A percentile compares a stretch with the other conserved stretches of the same genome.
phyloP scores from a whole-genome alignment of 2,329 filamentous ascomycete genomes.

The Lachnellula hyalina region DNA sequence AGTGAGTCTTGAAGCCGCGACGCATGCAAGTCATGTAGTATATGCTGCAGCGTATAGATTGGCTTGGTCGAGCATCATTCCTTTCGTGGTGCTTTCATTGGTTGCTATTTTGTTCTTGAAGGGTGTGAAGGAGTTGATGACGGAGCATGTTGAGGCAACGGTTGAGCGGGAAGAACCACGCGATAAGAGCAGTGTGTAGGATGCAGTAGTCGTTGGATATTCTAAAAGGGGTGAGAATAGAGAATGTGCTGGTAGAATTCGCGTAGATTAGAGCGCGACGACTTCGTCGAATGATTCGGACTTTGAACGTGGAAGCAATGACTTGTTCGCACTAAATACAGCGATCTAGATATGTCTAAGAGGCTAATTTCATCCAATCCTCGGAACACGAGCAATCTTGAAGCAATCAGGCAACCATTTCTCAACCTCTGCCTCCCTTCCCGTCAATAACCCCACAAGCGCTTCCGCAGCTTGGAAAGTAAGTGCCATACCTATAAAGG shows the following conservation, averaged over 20 bases:
- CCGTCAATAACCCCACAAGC: slow-evolving; percentile 13
- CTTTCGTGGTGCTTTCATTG: slow-evolving; percentile 46
- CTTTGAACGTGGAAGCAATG: too few relatives aligned
- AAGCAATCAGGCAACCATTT: slow-evolving; percentile 18
- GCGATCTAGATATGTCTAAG: too few relatives aligned
- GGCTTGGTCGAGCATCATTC: slow-evolving; percentile 46
- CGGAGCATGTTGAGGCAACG: slow-evolving; percentile 48
- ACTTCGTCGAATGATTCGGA: too few relatives aligned
- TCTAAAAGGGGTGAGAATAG: too few relatives aligned
- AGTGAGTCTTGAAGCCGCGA: slow-evolving; percentile 35
- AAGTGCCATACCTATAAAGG: slow-evolving; percentile 15
- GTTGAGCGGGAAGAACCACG: slow-evolving; percentile 35
- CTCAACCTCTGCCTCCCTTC: slow-evolving; percentile 13
- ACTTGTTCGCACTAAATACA: too few relatives aligned
- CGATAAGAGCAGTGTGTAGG: slow-evolving; percentile 14
- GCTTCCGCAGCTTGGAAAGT: slow-evolving; percentile 19
- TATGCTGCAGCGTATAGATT: slow-evolving; percentile 45
- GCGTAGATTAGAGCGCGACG: too few relatives aligned
- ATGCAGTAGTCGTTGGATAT: background rate
- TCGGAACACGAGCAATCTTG: slow-evolving; percentile 4
- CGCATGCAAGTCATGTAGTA: slow-evolving; percentile 37
- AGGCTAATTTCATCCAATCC: background rate
- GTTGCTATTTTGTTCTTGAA: slow-evolving; percentile 40
- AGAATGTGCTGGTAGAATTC: too few relatives aligned
- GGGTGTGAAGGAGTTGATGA: slow-evolving; percentile 47